Evolutionary conservation across 2,329 filamentous ascomycete genomes (phyloP).

Genomic region (Calonectria multiphialidica): DNA sequence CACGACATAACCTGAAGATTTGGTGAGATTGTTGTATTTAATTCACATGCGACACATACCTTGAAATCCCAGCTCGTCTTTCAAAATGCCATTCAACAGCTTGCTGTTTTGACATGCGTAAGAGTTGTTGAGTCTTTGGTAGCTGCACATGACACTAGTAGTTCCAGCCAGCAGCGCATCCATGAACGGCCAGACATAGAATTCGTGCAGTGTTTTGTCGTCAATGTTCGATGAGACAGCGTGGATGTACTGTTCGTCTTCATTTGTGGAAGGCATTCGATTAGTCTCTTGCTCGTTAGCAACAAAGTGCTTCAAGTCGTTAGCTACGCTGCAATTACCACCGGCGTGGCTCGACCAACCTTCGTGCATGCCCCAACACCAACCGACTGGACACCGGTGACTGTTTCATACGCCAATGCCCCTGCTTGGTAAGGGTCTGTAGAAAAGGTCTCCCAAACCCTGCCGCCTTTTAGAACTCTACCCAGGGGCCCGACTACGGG

Average conservation of each 20-base stretch:
- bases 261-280: constrained; percentile 53
- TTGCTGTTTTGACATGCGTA: constrained; percentile 80
- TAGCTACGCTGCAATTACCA: neutral
- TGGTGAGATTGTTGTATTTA: no score
- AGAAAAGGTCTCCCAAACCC: constrained; percentile 11
- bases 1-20: constrained; percentile 76
- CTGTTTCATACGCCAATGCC: neutral
- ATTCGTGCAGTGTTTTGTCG: constrained; percentile 74
- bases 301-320: neutral
- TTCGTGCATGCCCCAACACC: constrained; percentile 2
- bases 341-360: neutral
- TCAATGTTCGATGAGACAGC: constrained; percentile 73
- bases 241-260: constrained; percentile 48
- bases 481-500: constrained; percentile 11
- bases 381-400: neutral
- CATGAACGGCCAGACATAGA: constrained; percentile 75
- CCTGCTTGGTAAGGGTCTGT: constrained; percentile 7
- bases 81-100: constrained; percentile 76
- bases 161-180: constrained; percentile 70
- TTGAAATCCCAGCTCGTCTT: constrained; percentile 72
- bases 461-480: constrained; percentile 4
- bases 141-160: constrained; percentile 74
- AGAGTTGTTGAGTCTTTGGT: constrained; percentile 78
- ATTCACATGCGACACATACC: neutral
- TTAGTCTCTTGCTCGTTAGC: constrained; percentile 69